These are phyloP conservation scores for Suhomyces choctaworum DNA, from an alignment of 1,139 yeast genomes.

Conservation along the genomic window DNA sequence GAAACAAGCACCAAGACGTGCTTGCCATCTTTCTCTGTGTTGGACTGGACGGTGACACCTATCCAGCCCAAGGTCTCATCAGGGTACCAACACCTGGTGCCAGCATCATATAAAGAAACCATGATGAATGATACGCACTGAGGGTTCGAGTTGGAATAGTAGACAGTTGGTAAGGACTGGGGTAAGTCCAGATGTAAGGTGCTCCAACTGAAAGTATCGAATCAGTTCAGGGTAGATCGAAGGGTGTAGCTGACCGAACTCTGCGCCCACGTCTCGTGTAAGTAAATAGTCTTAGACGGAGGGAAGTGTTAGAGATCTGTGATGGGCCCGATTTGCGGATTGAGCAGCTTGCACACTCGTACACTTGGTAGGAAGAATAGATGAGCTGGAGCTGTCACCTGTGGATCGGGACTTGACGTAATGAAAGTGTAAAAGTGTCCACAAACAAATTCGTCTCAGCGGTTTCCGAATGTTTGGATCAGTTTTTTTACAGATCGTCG, in stretches of 20 bases:
- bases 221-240: too few relatives aligned
- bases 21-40: constrained; percentile 51
- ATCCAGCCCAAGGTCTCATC: constrained; percentile 89
- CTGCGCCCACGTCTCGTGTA: too few relatives aligned
- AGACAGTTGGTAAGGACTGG: background rate
- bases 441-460: constrained; percentile 9
- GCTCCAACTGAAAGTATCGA: too few relatives aligned
- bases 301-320: too few relatives aligned
- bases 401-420: too few relatives aligned
- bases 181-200: background rate
- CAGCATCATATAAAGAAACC: constrained; percentile 36
- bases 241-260: too few relatives aligned
- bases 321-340: too few relatives aligned
- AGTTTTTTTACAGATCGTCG: constrained; percentile 14
- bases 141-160: background rate
- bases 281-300: too few relatives aligned
- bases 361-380: too few relatives aligned
- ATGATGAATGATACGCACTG: constrained; percentile 11
- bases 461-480: constrained; percentile 11
- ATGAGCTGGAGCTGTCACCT: too few relatives aligned
- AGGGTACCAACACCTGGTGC: constrained; percentile 92
- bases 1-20: constrained; percentile 59
- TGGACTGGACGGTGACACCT: constrained; percentile 74
- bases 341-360: too few relatives aligned
- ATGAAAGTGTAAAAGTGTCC: constrained; percentile 5